Evolutionary conservation across 2,329 filamentous ascomycete species (phyloP).

Genomic region (Fusarium neocosmosporiellum): DNA sequence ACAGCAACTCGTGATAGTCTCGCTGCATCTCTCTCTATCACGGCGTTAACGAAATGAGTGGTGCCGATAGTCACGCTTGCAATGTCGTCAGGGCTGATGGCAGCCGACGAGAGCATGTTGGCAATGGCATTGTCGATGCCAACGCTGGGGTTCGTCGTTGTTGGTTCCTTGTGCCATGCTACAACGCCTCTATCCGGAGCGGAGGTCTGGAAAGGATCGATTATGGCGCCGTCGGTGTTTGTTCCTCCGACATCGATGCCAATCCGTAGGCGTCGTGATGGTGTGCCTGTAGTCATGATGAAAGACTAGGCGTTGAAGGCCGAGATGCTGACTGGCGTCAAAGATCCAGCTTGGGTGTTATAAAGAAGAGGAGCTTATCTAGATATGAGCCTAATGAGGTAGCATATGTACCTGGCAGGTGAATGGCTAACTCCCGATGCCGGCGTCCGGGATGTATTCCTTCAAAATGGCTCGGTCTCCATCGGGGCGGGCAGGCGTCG

Average conservation of each 20-base stretch:
- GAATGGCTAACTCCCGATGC: neutral
- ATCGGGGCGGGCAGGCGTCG: neutral
- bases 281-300: conserved; percentile 16
- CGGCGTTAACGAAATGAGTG: conserved; percentile 70
- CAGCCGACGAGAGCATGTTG: conserved; percentile 53
- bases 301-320: conserved; percentile 6
- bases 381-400: neutral
- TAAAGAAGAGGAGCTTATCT: neutral
- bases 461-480: conserved; percentile 13
- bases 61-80: conserved; percentile 65
- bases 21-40: conserved; percentile 63
- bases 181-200: conserved; percentile 56
- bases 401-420: neutral
- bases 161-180: conserved; percentile 62
- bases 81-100: conserved; percentile 51
- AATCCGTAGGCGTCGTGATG: conserved; percentile 50
- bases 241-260: conserved; percentile 63
- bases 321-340: neutral
- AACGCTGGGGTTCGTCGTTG: conserved; percentile 59
- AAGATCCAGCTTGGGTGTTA: neutral
- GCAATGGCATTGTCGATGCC: conserved; percentile 60
- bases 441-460: neutral
- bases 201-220: conserved; percentile 54
- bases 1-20: conserved; percentile 64
- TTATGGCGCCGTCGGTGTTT: conserved; percentile 64